phyloP scores from a whole-genome alignment of 805 yeast genomes.

The Ogataea trehaloabstinens region DNA sequence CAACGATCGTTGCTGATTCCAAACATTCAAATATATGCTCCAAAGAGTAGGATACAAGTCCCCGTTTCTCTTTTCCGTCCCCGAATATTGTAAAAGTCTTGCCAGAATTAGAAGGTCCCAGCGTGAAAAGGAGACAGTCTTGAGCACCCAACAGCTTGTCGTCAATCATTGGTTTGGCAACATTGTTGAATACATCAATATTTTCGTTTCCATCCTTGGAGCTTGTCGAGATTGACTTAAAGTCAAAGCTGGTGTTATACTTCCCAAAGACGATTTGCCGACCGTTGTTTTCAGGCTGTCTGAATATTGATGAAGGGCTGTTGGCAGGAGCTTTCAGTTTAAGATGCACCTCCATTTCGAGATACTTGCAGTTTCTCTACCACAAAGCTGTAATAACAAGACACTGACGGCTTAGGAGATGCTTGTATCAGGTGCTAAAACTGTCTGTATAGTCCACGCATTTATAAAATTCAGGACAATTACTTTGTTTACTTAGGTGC shows the following conservation, averaged over 20 bases:
- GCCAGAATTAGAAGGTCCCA: conserved; percentile 57
- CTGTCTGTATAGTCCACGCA: too few relatives aligned
- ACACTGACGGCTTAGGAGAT: too few relatives aligned
- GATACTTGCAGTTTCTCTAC: too few relatives aligned
- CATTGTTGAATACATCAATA: conserved; percentile 34
- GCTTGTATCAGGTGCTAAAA: too few relatives aligned
- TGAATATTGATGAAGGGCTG: conserved; percentile 15
- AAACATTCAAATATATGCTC: conserved; percentile 22
- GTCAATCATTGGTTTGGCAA: conserved; percentile 34
- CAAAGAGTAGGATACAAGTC: conserved; percentile 20
- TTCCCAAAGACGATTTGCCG: conserved; percentile 25
- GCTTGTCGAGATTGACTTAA: conserved; percentile 23
- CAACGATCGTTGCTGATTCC: conserved; percentile 7
- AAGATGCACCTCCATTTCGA: conserved; percentile 27
- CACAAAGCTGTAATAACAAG: too few relatives aligned
- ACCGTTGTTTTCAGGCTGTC: conserved; percentile 11
- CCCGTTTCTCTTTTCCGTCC: conserved; percentile 19
- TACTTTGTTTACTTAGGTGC: too few relatives aligned
- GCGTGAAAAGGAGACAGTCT: conserved; percentile 44
- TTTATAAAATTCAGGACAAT: too few relatives aligned
- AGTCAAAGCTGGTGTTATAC: conserved; percentile 26
- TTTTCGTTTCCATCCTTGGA: conserved; percentile 33
- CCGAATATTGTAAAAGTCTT: conserved; percentile 42
- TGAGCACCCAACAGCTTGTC: conserved; percentile 27
- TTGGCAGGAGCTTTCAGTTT: conserved; percentile 36